Percentiles rank a stretch among this genome's conserved stretches.
Evolutionary conservation across 2,329 filamentous ascomycete species (phyloP).

Genomic region (Aspergillus aculeatinus): DNA sequence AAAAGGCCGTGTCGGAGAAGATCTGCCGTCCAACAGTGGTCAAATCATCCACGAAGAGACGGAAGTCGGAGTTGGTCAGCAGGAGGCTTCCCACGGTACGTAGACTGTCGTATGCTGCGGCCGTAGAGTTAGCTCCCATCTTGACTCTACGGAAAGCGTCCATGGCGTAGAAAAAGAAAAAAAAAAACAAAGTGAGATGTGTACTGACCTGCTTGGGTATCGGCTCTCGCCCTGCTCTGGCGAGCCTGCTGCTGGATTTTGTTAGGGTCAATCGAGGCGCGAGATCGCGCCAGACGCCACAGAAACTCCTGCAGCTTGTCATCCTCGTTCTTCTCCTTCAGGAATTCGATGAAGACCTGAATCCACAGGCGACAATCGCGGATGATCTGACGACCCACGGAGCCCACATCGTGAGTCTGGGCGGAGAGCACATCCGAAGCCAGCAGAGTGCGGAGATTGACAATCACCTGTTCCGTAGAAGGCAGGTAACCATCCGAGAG

Average conservation of each 20-base stretch:
- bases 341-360: conserved; percentile 74
- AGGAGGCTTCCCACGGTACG: conserved; percentile 81
- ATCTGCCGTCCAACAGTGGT: conserved; percentile 77
- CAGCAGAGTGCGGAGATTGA: conserved; percentile 76
- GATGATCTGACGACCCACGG: conserved; percentile 71
- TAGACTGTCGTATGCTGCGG: conserved; percentile 72
- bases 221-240: conserved; percentile 65
- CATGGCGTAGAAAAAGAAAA: neutral
- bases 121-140: conserved; percentile 7
- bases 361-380: conserved; percentile 73
- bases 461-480: conserved; percentile 78
- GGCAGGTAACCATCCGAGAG: conserved; percentile 85
- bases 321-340: conserved; percentile 75
- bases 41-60: conserved; percentile 78
- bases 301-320: conserved; percentile 92
- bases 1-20: conserved; percentile 80
- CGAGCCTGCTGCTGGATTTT: conserved; percentile 62
- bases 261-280: conserved; percentile 65
- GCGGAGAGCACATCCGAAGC: conserved; percentile 77
- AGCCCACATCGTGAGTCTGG: conserved; percentile 70
- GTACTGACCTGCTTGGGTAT: conserved; percentile 64
- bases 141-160: neutral
- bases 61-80: conserved; percentile 86
- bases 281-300: conserved; percentile 78
- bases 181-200: neutral